Base-by-base conservation (phyloP, 805 yeast species). In the Candida hispaniensis region DNA sequence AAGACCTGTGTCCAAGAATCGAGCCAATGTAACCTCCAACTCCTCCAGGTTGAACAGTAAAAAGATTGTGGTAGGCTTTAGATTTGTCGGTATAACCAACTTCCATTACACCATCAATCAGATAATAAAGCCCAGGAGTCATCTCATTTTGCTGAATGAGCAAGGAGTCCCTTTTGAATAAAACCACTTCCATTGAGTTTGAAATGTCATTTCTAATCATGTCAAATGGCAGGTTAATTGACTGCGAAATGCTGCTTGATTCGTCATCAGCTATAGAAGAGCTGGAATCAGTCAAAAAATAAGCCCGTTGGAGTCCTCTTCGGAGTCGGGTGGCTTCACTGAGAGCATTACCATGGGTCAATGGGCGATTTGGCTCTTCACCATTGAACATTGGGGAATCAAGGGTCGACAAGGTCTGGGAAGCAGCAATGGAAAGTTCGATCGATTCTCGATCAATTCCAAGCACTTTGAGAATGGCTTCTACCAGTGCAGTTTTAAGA, bases 21-120 rank as follows among this genome's bases (percentile, higher is more conserved):
- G 93, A 69, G 4, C 93, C 82, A 29, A 88, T 54, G 50, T 81
- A 88, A 0, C 97, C 97, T 0, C 88, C 93, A 10, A 88, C 54
- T 4, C 91, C 91, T 5, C 96, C 96, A 2, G 76, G 63, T 10
- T 66, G 58, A 2, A 83, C 74, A 0, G 73, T 66, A 45, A 75
- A 76, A 2, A 81, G 46, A 5, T 43, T 44, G 6, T 44, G 30
- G 24, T 42, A 41, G 11, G 26, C 39, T 24, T 41, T 38, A 36
- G 42, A 36, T 34, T 47, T 43, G 28, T 64, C 67, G n/a, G 53
- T 50, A 44, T 67, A 67, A 5, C 63, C 59, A 0, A 83, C 80
- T 26, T 79, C 83, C 21, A 88, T 56, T 4, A 64, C 47, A 2
- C 98, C 98, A 38, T 77, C 78, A 32, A 88, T 69, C 4, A 88